Percentiles rank a stretch among this genome's conserved stretches.
Evolutionary conservation across 345 rosid genomes (phyloP).

Genomic region (Draba incana): DNA sequence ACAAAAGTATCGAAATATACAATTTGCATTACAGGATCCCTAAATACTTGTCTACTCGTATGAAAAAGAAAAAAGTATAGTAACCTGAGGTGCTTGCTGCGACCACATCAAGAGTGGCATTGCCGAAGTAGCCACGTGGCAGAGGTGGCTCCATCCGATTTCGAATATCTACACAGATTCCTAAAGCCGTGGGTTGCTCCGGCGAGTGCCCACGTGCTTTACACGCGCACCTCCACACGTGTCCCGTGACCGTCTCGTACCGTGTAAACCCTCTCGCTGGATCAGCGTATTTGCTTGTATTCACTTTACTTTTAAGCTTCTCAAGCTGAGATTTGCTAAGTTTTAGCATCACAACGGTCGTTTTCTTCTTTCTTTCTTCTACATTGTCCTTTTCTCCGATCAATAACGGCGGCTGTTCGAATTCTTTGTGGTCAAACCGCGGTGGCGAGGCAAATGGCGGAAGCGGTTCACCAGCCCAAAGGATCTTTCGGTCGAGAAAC

Average conservation of each 20-base stretch:
- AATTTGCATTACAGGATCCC: not conserved
- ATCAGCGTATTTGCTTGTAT: constrained; percentile 19
- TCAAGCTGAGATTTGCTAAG: constrained; percentile 51
- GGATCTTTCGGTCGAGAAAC: constrained; percentile 47
- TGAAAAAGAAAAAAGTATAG: too few relatives aligned
- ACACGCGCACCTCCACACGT: constrained; percentile 41
- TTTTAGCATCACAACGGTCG: constrained; percentile 50
- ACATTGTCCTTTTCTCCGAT: constrained; percentile 43
- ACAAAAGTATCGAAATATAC: not conserved
- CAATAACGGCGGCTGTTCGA: constrained; percentile 52
- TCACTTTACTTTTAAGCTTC: constrained; percentile 49
- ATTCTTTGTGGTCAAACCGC: constrained; percentile 45
- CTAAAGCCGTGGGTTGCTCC: constrained; percentile 55
- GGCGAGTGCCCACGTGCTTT: constrained; percentile 43
- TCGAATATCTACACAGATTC: constrained; percentile 53
- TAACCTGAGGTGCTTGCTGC: constrained; percentile 44
- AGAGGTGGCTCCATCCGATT: constrained; percentile 48
- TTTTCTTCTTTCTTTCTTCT: constrained; percentile 52
- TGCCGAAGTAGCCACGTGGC: constrained; percentile 46
- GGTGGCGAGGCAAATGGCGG: constrained; percentile 25
- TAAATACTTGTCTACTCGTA: too few relatives aligned
- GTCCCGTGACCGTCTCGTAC: constrained; percentile 44
- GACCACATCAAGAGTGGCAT: constrained; percentile 51
- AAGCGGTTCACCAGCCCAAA: constrained; percentile 48
- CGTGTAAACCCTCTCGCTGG: constrained; percentile 46